Percentiles rank a stretch among this genome's conserved stretches.
These are phyloP conservation scores for Rhodosporidiobolus sp. DNA, from an alignment of 768 basidiomycete genomes.

Conservation along the genomic window DNA sequence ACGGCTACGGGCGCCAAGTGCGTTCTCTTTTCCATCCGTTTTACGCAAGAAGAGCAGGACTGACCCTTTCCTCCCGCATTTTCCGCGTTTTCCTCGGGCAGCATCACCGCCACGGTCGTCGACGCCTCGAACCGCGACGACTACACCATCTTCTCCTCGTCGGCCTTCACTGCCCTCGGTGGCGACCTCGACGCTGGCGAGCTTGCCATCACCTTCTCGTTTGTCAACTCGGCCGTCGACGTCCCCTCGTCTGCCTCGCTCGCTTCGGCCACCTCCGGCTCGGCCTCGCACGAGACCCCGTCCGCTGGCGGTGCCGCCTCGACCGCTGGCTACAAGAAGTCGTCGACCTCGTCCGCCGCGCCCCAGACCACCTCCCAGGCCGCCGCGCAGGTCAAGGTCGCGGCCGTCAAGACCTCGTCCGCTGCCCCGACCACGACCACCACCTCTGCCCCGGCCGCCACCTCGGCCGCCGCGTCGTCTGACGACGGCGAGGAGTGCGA, in stretches of 20 bases:
- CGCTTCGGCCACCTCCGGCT: conserved; percentile 1
- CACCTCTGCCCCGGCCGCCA: neutral
- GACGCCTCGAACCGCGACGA: conserved; percentile 32
- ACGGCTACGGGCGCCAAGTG: conserved; percentile 20
- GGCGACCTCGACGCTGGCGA: conserved; percentile 30
- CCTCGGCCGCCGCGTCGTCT: conserved; percentile 5
- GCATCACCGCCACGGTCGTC: conserved; percentile 21
- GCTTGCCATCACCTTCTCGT: conserved; percentile 28
- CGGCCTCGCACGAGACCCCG: conserved; percentile 9
- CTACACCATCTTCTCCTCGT: conserved; percentile 37
- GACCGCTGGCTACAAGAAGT: neutral
- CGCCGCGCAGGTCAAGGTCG: neutral
- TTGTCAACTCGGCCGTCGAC: conserved; percentile 10
- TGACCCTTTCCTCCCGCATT: neutral
- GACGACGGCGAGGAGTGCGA: neutral
- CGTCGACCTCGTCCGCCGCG: neutral
- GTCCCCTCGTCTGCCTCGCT: conserved; percentile 1
- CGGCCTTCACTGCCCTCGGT: conserved; percentile 27
- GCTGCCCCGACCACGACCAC: conserved; percentile 3
- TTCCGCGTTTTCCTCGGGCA: neutral
- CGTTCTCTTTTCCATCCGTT: neutral
- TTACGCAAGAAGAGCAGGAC: neutral
- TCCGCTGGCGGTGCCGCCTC: neutral
- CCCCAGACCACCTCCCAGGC: neutral
- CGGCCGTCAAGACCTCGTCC: neutral